A percentile compares a stretch with the other conserved stretches of the same genome.
Conservation (phyloP, 2,329 filamentous ascomycete species). For the Penicillium sp. region DNA sequence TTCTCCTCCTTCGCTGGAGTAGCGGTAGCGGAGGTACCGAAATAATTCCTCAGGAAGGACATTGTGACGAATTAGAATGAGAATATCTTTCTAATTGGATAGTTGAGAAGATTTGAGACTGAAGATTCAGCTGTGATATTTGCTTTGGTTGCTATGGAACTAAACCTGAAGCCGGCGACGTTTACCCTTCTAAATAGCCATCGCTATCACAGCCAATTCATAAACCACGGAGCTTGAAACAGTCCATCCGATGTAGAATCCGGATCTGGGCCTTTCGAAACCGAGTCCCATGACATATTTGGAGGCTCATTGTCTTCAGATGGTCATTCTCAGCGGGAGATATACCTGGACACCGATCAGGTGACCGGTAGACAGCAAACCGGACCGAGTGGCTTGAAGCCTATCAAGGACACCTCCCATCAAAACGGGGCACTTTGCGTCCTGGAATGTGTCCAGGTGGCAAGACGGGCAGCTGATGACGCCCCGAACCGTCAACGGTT, state of each 20-base stretch:
- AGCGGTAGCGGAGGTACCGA: conserved; percentile 20
- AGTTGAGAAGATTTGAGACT: neutral
- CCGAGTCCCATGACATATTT: conserved; percentile 11
- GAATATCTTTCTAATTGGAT: conserved; percentile 1
- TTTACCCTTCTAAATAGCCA: conserved; percentile 18
- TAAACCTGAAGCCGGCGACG: conserved; percentile 7
- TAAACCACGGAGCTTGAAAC: conserved; percentile 6
- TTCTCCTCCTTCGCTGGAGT: conserved; percentile 19
- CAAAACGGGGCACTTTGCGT: neutral
- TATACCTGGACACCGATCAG: conserved; percentile 19
- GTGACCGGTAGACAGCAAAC: conserved; percentile 17
- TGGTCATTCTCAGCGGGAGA: conserved; percentile 13
- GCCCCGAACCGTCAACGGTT: conserved; percentile 7
- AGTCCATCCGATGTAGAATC: conserved; percentile 5
- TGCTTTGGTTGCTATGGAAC: conserved; percentile 10
- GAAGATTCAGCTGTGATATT: neutral
- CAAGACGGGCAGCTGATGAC: conserved; percentile 5
- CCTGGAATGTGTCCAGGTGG: neutral
- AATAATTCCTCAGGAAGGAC: conserved; percentile 25
- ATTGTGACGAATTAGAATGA: conserved; percentile 10
- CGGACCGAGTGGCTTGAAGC: conserved; percentile 16
- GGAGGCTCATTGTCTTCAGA: conserved; percentile 10
- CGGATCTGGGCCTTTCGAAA: conserved; percentile 8
- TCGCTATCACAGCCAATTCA: conserved; percentile 6
- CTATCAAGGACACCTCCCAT: conserved; percentile 6